phyloP scores from a whole-genome alignment of 192 early-diverging fungal genomes.

The Chytriomyces hyalinus region DNA sequence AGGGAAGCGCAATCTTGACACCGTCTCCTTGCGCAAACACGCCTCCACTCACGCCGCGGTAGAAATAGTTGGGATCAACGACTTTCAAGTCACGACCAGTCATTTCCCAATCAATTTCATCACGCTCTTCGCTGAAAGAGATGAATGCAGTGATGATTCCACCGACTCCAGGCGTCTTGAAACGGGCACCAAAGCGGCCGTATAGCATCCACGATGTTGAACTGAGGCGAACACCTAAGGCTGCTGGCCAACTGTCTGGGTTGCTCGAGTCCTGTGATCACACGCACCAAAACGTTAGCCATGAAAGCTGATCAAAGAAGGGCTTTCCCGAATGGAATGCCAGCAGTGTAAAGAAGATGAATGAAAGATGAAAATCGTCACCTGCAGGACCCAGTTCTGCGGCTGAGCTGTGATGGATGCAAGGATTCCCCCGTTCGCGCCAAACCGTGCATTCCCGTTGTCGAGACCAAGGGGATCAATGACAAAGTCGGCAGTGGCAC shows the following conservation, averaged over 20 bases:
- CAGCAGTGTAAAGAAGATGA: background rate
- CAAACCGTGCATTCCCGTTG: constrained; percentile 37
- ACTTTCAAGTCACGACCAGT: constrained; percentile 25
- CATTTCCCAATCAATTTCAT: constrained; percentile 60
- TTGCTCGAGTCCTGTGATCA: background rate
- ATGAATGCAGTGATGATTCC: constrained; percentile 52
- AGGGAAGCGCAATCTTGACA: background rate
- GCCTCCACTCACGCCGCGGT: constrained; percentile 32
- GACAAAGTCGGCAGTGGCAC: constrained; percentile 41
- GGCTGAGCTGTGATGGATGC: constrained; percentile 6
- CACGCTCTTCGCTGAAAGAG: constrained; percentile 44
- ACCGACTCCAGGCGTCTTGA: constrained; percentile 2
- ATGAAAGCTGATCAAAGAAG: background rate
- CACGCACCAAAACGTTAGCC: too few species aligned
- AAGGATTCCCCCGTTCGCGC: constrained; percentile 33
- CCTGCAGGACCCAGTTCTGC: background rate
- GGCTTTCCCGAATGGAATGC: background rate
- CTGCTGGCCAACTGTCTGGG: constrained; percentile 13
- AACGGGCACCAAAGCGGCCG: constrained; percentile 35
- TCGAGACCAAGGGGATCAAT: constrained; percentile 34
- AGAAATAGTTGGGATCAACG: constrained; percentile 51
- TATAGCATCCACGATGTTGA: constrained; percentile 43
- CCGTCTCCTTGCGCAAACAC: background rate
- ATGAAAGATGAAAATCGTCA: background rate
- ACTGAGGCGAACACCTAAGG: constrained; percentile 34